A percentile compares a stretch with the other conserved stretches of the same genome.
Conservation (phyloP, 2,329 filamentous ascomycete genomes). For the Lasiodiplodia hormozganensis region DNA sequence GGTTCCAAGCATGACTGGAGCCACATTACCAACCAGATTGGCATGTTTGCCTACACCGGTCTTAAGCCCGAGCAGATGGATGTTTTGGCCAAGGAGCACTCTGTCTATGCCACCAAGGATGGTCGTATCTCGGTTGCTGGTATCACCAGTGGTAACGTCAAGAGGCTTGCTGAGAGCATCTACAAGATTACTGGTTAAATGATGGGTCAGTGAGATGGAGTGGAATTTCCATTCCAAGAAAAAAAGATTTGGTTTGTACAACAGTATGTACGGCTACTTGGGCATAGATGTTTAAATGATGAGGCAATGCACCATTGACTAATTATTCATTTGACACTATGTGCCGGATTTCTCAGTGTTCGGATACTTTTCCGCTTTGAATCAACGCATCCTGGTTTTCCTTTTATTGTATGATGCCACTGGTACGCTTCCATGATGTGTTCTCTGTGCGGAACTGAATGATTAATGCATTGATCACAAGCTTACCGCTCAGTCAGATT, state of each 20-base stretch:
- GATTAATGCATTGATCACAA: too few relatives aligned
- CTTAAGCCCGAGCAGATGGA: slow-evolving; percentile 92
- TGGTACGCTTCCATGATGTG: too few relatives aligned
- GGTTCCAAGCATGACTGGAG: slow-evolving; percentile 98
- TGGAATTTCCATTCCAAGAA: not conserved
- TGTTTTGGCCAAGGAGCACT: slow-evolving; percentile 89
- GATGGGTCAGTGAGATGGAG: not conserved
- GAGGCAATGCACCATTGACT: not conserved
- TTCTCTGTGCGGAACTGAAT: too few relatives aligned
- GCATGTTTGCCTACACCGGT: slow-evolving; percentile 99
- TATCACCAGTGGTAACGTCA: slow-evolving; percentile 80
- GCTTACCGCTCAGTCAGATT: too few relatives aligned
- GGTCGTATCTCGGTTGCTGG: slow-evolving; percentile 86
- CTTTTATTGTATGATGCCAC: too few relatives aligned
- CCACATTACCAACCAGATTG: slow-evolving; percentile 95
- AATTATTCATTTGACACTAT: not conserved
- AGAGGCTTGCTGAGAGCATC: slow-evolving; percentile 81
- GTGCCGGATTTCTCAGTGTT: too few relatives aligned
- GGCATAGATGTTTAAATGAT: slow-evolving; percentile 19
- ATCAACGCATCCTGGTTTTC: too few relatives aligned
- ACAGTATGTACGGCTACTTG: slow-evolving; percentile 23
- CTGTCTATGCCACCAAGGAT: slow-evolving; percentile 95
- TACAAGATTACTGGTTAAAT: slow-evolving; percentile 76
- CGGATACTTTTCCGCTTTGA: too few relatives aligned
- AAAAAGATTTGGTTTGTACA: slow-evolving; percentile 25